These are phyloP conservation scores for Rhinocladiella similis DNA, from an alignment of 2,329 filamentous ascomycete genomes.

Conservation along the genomic window DNA sequence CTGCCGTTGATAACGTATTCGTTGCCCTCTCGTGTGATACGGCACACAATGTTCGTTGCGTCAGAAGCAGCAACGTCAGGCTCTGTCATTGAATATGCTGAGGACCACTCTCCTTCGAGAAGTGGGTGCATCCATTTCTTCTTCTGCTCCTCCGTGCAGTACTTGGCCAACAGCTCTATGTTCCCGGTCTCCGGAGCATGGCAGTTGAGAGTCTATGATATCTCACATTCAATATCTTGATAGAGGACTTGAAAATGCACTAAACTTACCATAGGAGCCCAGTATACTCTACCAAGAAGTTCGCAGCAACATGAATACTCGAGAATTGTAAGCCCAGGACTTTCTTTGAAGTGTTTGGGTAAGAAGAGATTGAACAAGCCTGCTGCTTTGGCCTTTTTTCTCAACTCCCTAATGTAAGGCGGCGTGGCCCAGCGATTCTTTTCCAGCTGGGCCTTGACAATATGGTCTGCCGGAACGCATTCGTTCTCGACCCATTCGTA, in stretches of 20 bases:
- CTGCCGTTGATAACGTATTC: slow-evolving; percentile 78
- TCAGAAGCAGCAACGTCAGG: slow-evolving; percentile 75
- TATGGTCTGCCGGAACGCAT: slow-evolving; percentile 74
- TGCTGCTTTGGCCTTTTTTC: slow-evolving; percentile 69
- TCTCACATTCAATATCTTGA: neutral
- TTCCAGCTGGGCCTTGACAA: slow-evolving; percentile 72
- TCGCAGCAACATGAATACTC: slow-evolving; percentile 78
- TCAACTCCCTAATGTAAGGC: slow-evolving; percentile 74
- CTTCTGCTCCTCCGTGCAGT: slow-evolving; percentile 56
- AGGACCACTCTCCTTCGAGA: slow-evolving; percentile 72
- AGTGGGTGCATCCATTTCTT: slow-evolving; percentile 71
- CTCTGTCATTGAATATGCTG: slow-evolving; percentile 83
- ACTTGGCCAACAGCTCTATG: slow-evolving; percentile 83
- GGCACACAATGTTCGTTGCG: slow-evolving; percentile 78
- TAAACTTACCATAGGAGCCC: slow-evolving; percentile 46
- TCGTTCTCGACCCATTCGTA: slow-evolving; percentile 89
- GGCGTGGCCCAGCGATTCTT: slow-evolving; percentile 70
- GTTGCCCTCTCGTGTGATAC: slow-evolving; percentile 70
- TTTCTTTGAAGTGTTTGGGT: slow-evolving; percentile 83
- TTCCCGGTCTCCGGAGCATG: slow-evolving; percentile 81
- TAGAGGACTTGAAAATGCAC: no score
- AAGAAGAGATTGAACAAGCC: slow-evolving; percentile 93
- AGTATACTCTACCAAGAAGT: slow-evolving; percentile 69
- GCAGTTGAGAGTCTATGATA: slow-evolving; percentile 66
- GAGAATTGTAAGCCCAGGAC: slow-evolving; percentile 80